phyloP scores from a whole-genome alignment of 371 early-diverging fungal genomes.

The Mortierella sp. region DNA sequence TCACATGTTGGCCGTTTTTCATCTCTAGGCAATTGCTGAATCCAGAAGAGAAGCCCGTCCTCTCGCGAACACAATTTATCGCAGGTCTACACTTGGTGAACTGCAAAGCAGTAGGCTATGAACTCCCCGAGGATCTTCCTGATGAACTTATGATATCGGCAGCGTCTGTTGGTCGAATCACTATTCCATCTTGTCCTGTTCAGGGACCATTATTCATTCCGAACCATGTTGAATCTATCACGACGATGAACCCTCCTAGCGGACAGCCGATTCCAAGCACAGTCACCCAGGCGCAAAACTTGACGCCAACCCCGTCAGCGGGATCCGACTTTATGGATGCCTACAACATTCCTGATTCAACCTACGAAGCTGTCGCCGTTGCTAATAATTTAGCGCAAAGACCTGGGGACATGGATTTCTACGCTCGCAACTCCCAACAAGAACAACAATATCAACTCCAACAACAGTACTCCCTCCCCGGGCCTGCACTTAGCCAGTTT shows the following conservation, averaged over 20 bases:
- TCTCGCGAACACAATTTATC: slow-evolving; percentile 38
- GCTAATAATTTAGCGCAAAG: background rate
- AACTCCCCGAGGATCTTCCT: slow-evolving; percentile 38
- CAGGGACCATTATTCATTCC: slow-evolving; percentile 34
- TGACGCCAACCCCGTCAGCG: background rate
- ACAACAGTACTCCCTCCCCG: background rate
- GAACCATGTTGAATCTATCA: background rate
- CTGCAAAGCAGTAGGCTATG: slow-evolving; percentile 31
- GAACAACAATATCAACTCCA: slow-evolving; percentile 16
- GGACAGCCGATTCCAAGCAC: background rate
- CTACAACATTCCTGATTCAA: slow-evolving; percentile 2
- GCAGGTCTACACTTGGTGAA: slow-evolving; percentile 50
- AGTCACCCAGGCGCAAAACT: background rate
- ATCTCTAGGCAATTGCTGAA: slow-evolving; percentile 35
- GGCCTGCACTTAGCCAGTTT: slow-evolving; percentile 1
- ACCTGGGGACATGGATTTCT: slow-evolving; percentile 1
- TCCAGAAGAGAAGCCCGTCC: slow-evolving; percentile 24
- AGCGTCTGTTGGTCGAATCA: slow-evolving; percentile 32
- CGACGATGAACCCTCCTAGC: background rate
- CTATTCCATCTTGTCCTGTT: slow-evolving; percentile 29
- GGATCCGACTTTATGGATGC: slow-evolving; percentile 21
- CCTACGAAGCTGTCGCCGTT: background rate
- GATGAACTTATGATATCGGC: slow-evolving; percentile 52
- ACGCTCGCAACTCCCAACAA: slow-evolving; percentile 12
- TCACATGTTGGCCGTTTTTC: background rate